phyloP scores from a whole-genome alignment of 2,329 filamentous ascomycete genomes.

The Hypocreales sp. region DNA sequence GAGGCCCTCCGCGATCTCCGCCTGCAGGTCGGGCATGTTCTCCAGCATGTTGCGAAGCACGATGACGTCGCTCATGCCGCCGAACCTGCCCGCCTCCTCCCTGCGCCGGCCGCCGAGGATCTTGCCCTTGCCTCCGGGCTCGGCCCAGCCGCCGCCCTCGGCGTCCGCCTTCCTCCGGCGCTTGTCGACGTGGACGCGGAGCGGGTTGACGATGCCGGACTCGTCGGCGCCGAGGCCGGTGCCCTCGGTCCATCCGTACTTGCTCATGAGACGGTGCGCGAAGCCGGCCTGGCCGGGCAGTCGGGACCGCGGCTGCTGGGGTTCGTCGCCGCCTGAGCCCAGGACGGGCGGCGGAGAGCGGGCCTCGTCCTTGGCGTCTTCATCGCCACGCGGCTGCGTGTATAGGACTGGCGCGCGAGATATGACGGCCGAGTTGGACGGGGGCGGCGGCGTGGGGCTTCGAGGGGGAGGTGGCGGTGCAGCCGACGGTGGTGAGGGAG shows the following conservation, averaged over 20 bases:
- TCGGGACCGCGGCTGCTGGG: slow-evolving; percentile 35
- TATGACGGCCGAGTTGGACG: slow-evolving; percentile 43
- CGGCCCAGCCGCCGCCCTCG: slow-evolving; percentile 64
- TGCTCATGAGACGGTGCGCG: slow-evolving; percentile 75
- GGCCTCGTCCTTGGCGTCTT: slow-evolving; percentile 16
- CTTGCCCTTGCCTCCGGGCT: slow-evolving; percentile 53
- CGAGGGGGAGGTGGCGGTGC: slow-evolving; percentile 8
- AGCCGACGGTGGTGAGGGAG: slow-evolving; percentile 16
- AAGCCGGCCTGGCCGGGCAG: slow-evolving; percentile 73
- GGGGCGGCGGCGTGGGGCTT: slow-evolving; percentile 19
- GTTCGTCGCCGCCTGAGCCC: too few species aligned
- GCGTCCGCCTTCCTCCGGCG: slow-evolving; percentile 64
- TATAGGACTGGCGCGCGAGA: slow-evolving; percentile 70
- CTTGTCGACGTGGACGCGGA: slow-evolving; percentile 76
- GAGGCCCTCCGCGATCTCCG: slow-evolving; percentile 61
- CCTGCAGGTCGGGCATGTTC: slow-evolving; percentile 58
- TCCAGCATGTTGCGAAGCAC: slow-evolving; percentile 76
- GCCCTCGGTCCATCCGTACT: slow-evolving; percentile 87
- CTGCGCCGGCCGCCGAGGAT: slow-evolving; percentile 65
- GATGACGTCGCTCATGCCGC: slow-evolving; percentile 66
- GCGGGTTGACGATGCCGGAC: slow-evolving; percentile 69
- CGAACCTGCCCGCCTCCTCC: slow-evolving; percentile 35
- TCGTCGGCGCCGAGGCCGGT: slow-evolving; percentile 71
- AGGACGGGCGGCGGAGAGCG: too few species aligned
- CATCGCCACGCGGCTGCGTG: slow-evolving; percentile 13